Evolutionary conservation across 352 stramenopile genomes (phyloP).

Genomic region (Globisporangium barbulae): DNA sequence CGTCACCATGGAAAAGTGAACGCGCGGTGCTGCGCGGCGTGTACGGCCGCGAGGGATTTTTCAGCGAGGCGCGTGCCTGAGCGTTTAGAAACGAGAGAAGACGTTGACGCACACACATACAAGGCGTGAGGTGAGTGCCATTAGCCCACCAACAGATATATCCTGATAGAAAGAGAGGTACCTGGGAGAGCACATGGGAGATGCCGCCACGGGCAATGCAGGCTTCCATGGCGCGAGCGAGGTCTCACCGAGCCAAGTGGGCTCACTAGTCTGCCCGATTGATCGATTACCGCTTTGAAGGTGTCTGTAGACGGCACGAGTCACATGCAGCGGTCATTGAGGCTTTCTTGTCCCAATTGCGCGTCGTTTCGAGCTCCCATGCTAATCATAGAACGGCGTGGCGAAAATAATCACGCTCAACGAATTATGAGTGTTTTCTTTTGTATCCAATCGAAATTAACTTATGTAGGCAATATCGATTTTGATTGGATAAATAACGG

Average conservation of each 20-base stretch:
- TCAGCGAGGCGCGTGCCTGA: constrained; percentile 71
- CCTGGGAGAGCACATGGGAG: constrained; percentile 76
- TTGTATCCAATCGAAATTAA: too few species aligned
- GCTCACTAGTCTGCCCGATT: neutral
- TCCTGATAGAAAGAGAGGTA: constrained; percentile 17
- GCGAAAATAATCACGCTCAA: too few species aligned
- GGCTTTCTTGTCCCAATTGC: too few species aligned
- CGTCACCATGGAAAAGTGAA: constrained; percentile 70
- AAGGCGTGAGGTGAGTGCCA: neutral
- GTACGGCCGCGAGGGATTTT: constrained; percentile 77
- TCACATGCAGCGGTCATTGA: too few species aligned
- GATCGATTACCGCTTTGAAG: neutral
- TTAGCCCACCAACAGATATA: too few species aligned
- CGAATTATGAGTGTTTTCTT: too few species aligned
- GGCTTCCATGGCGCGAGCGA: constrained; percentile 43
- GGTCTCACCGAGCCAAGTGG: neutral
- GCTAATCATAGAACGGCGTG: too few species aligned
- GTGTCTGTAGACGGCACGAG: too few species aligned
- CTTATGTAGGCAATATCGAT: too few species aligned
- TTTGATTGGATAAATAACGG: too few species aligned
- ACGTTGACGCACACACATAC: too few species aligned
- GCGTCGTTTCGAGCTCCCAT: too few species aligned
- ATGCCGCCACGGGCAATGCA: constrained; percentile 74
- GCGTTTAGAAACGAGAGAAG: neutral
- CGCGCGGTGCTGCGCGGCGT: constrained; percentile 58